Conservation (phyloP, 2,329 filamentous ascomycete species). For the Epichloe gansuensis region DNA sequence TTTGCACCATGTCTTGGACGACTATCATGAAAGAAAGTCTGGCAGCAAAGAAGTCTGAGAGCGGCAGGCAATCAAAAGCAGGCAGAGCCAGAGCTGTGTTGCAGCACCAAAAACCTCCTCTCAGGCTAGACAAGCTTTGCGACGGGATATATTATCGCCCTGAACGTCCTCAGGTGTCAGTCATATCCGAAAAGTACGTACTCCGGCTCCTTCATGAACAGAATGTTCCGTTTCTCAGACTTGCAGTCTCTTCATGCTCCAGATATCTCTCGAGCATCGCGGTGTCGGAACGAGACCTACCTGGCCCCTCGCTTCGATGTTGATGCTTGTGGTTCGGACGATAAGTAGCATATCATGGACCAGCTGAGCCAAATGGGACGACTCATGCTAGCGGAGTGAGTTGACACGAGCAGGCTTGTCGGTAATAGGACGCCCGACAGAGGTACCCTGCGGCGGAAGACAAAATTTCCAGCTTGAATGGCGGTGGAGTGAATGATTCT, state of each 20-base stretch:
- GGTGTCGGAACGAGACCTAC: background rate
- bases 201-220: too few relatives aligned
- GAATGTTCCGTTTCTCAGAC: constrained; percentile 12
- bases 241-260: constrained; percentile 11
- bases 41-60: constrained; percentile 15
- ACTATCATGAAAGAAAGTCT: constrained; percentile 29
- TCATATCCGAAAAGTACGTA: too few relatives aligned
- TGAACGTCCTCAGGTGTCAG: too few relatives aligned
- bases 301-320: constrained; percentile 28
- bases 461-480: background rate
- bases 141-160: too few relatives aligned
- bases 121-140: too few relatives aligned
- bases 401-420: background rate
- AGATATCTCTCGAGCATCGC: constrained; percentile 4
- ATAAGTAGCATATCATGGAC: constrained; percentile 27
- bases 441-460: background rate
- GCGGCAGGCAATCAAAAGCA: too few relatives aligned
- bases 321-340: constrained; percentile 32
- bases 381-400: background rate
- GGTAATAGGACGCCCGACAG: background rate
- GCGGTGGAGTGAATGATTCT: background rate
- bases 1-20: constrained; percentile 28
- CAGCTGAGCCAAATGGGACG: constrained; percentile 1
- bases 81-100: too few relatives aligned
- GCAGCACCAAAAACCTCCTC: too few relatives aligned